Conservation (phyloP, 2,329 filamentous ascomycete species). For the Drechslerella dactyloides region DNA sequence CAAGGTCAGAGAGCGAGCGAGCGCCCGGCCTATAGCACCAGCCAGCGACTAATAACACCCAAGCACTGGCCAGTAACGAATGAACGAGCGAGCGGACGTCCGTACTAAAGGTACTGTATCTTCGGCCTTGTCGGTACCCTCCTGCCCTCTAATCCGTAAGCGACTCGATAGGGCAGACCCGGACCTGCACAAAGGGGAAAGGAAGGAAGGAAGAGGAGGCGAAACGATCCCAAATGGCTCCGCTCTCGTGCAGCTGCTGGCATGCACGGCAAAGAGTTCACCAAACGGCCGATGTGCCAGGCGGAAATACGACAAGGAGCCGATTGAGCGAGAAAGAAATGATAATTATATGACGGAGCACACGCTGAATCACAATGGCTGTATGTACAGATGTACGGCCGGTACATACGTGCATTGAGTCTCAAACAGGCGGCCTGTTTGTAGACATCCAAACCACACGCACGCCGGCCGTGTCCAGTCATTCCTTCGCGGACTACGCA, state of each 20-base stretch:
- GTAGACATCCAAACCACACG: not conserved
- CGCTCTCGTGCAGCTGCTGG: conserved; percentile 43
- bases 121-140: conserved; percentile 44
- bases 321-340: conserved; percentile 6
- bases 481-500: not conserved
- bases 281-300: conserved; percentile 35
- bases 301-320: conserved; percentile 18
- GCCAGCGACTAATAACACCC: conserved; percentile 8
- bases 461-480: not conserved
- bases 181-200: conserved; percentile 49
- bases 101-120: conserved; percentile 26
- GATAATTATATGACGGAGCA: conserved; percentile 2
- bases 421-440: not conserved
- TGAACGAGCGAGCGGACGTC: conserved; percentile 13
- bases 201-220: conserved; percentile 33
- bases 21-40: not conserved
- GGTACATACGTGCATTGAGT: not conserved
- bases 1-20: not conserved
- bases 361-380: not conserved
- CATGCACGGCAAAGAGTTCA: conserved; percentile 46
- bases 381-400: not conserved
- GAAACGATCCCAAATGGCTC: conserved; percentile 46
- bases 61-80: conserved; percentile 1
- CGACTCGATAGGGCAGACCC: conserved; percentile 51
- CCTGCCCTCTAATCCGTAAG: conserved; percentile 43